Evolutionary conservation across 2,329 filamentous ascomycete species (phyloP).

Genomic region (Cordyceps tenuipes): DNA sequence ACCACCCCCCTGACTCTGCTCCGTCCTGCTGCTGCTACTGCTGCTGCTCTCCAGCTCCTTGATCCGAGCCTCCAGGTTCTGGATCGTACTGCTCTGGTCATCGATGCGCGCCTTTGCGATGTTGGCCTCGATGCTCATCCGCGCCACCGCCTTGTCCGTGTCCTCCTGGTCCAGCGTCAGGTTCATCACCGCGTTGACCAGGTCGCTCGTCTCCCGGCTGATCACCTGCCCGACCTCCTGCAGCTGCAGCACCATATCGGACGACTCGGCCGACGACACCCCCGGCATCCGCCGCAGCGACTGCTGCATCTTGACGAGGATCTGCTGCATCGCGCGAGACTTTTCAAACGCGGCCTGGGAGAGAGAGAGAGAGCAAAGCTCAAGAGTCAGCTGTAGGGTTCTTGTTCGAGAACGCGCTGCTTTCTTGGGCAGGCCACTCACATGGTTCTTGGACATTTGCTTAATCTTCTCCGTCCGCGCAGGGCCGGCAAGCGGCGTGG

Average conservation of each 20-base stretch:
- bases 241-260: slow-evolving; percentile 26
- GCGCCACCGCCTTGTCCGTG: slow-evolving; percentile 29
- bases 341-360: slow-evolving; percentile 27
- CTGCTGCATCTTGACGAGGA: slow-evolving; percentile 30
- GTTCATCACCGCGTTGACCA: slow-evolving; percentile 31
- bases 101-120: slow-evolving; percentile 27
- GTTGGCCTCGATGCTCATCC: slow-evolving; percentile 31
- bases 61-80: slow-evolving; percentile 24
- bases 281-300: slow-evolving; percentile 32
- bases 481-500: slow-evolving; percentile 29
- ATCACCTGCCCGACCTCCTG: slow-evolving; percentile 30
- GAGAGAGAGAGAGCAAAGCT: too few species aligned
- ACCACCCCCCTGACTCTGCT: slow-evolving; percentile 18
- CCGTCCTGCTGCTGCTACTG: too few species aligned
- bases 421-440: slow-evolving; percentile 16
- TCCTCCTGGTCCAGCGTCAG: slow-evolving; percentile 30
- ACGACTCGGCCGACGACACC: slow-evolving; percentile 26
- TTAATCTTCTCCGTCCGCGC: slow-evolving; percentile 29
- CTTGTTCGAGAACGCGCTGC: too few species aligned
- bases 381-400: neutral
- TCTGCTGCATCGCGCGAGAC: slow-evolving; percentile 26
- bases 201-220: slow-evolving; percentile 30
- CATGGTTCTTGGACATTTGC: slow-evolving; percentile 31
- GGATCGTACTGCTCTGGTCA: slow-evolving; percentile 25
- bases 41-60: slow-evolving; percentile 25